phyloP scores from a whole-genome alignment of 2,329 filamentous ascomycete genomes.

The Ophiostoma ips region DNA sequence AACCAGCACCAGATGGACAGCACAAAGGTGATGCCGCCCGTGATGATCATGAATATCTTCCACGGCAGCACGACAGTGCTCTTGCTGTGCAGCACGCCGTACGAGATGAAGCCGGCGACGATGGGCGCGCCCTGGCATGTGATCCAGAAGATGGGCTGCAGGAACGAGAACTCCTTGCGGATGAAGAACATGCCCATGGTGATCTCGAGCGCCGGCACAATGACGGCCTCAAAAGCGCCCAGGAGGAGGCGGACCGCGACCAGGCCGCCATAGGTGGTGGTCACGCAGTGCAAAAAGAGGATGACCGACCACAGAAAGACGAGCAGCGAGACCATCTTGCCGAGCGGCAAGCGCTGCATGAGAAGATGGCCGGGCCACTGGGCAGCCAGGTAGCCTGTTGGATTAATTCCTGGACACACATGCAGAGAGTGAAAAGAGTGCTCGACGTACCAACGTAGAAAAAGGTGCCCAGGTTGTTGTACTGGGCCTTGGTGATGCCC shows the following conservation, averaged over 20 bases:
- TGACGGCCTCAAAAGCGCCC: constrained; percentile 13
- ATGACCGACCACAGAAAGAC: constrained; percentile 24
- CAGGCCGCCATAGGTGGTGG: constrained; percentile 22
- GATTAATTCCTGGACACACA: too few species aligned
- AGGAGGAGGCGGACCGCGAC: constrained; percentile 24
- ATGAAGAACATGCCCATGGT: constrained; percentile 28
- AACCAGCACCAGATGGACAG: constrained; percentile 23
- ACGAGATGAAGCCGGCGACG: constrained; percentile 25
- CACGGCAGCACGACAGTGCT: constrained; percentile 20
- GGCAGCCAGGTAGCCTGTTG: constrained; percentile 22
- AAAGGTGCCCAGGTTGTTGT: constrained; percentile 27
- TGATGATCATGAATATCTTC: constrained; percentile 27
- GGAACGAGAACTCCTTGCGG: constrained; percentile 20
- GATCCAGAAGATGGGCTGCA: constrained; percentile 24
- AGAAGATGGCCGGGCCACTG: constrained; percentile 27
- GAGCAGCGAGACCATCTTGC: constrained; percentile 21
- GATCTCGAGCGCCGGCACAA: constrained; percentile 28
- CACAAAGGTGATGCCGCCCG: constrained; percentile 22
- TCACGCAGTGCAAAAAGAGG: constrained; percentile 26
- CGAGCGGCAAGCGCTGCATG: constrained; percentile 26
- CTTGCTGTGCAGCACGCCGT: constrained; percentile 25
- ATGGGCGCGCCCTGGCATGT: constrained; percentile 23
- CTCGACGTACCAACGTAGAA: constrained; percentile 20
- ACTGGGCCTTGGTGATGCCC: constrained; percentile 22
- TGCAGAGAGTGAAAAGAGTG: too few species aligned